These are phyloP conservation scores for Lichenothelia convexa DNA, from an alignment of 495 filamentous ascomycete genomes.

Conservation along the genomic window DNA sequence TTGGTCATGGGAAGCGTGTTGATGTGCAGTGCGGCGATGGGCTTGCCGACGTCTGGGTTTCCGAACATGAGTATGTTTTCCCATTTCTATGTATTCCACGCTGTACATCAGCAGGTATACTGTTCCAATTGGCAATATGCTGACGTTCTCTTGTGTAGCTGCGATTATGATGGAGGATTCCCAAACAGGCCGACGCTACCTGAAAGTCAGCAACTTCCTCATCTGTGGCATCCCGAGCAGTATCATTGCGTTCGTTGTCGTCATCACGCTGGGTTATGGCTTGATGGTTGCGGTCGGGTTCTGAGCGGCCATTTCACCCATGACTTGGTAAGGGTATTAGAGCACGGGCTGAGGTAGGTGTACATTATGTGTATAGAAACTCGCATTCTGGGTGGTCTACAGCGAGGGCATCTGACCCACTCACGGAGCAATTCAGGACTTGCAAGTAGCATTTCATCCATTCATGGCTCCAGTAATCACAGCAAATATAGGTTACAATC, in stretches of 20 bases:
- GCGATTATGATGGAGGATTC: constrained; percentile 99
- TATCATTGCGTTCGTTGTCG: constrained; percentile 61
- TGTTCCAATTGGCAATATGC: no score
- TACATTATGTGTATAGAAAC: background rate
- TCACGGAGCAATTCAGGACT: no score
- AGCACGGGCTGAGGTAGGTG: background rate
- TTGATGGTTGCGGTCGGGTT: constrained; percentile 67
- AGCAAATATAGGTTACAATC: no score
- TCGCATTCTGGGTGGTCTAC: no score
- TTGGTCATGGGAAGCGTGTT: constrained; percentile 71
- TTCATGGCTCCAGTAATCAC: no score
- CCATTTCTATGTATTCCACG: constrained; percentile 2
- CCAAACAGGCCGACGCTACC: constrained; percentile 75
- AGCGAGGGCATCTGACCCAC: no score
- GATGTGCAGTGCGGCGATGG: constrained; percentile 66
- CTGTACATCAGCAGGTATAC: no score
- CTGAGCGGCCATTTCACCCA: constrained; percentile 19
- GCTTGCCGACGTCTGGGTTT: constrained; percentile 83
- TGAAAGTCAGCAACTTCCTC: constrained; percentile 86
- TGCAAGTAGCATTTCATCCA: no score
- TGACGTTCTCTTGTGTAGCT: constrained; percentile 33
- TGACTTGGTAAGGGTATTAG: no score
- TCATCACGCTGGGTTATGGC: constrained; percentile 72
- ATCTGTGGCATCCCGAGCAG: constrained; percentile 73
- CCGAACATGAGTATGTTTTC: constrained; percentile 90